These are phyloP conservation scores for Anthracocystis setariae DNA, from an alignment of 1,284 basidiomycete species.

Conservation along the genomic window DNA sequence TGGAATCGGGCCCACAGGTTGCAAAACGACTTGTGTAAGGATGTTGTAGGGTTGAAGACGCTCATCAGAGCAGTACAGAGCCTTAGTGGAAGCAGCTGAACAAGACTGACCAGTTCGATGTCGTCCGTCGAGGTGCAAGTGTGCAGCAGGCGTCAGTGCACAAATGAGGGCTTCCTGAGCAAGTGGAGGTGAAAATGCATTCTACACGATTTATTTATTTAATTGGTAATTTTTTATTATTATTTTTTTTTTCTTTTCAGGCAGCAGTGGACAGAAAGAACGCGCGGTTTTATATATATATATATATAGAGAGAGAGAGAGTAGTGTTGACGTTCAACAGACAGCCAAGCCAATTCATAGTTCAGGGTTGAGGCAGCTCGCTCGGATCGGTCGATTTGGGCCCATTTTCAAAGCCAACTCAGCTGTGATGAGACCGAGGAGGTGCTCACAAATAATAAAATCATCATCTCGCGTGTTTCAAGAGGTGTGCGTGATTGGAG, in stretches of 20 bases:
- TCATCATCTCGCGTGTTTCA: too few species aligned
- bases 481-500: neutral
- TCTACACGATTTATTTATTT: too few species aligned
- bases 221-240: neutral
- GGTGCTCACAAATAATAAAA: too few species aligned
- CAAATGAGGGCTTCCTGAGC: neutral
- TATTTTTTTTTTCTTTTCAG: neutral
- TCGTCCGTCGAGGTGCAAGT: constrained; percentile 2
- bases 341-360: too few species aligned
- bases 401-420: neutral
- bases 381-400: constrained; percentile 18
- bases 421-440: neutral
- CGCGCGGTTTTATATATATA: too few species aligned
- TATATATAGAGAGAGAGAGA: too few species aligned
- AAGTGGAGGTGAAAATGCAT: constrained; percentile 16
- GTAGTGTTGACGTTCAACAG: too few species aligned
- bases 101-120: constrained; percentile 1
- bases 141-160: constrained; percentile 3
- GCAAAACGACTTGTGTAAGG: constrained; percentile 2
- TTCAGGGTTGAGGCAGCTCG: too few species aligned
- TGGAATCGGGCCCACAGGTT: neutral
- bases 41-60: neutral
- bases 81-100: neutral
- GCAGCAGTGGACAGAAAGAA: too few species aligned
- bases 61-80: constrained; percentile 9